Percentiles rank a stretch among this genome's conserved stretches.
Conservation (phyloP, 1,284 basidiomycete genomes). For the Cryptococcus floricola region DNA sequence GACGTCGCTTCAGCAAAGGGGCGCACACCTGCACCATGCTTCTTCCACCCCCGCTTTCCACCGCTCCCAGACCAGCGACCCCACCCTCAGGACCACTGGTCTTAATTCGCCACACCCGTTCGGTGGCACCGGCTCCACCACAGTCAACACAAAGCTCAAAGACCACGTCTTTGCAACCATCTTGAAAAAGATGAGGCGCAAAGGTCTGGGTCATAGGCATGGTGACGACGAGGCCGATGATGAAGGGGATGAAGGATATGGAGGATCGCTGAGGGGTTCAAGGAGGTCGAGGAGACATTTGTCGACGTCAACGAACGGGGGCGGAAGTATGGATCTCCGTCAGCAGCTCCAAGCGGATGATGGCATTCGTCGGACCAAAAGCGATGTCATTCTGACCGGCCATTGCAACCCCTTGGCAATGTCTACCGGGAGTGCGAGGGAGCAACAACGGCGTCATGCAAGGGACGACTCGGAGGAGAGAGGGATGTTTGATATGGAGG, state of each 20-base stretch:
- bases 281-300: constrained; percentile 11
- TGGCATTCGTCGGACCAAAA: constrained; percentile 16
- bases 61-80: constrained; percentile 3
- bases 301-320: constrained; percentile 45
- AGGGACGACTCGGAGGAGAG: constrained; percentile 39
- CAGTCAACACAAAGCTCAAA: constrained; percentile 85
- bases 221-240: constrained; percentile 42
- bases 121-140: constrained; percentile 82
- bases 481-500: constrained; percentile 52
- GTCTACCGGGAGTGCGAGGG: not conserved
- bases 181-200: constrained; percentile 59
- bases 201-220: constrained; percentile 20
- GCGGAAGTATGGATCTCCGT: constrained; percentile 11
- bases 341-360: constrained; percentile 29
- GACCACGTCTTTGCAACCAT: constrained; percentile 89
- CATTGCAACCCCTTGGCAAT: not conserved
- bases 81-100: constrained; percentile 3
- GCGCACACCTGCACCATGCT: constrained; percentile 38
- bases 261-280: constrained; percentile 5
- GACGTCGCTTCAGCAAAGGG: constrained; percentile 10
- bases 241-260: constrained; percentile 21
- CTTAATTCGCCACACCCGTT: constrained; percentile 52
- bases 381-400: constrained; percentile 24
- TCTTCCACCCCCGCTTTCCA: constrained; percentile 36
- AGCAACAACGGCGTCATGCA: constrained; percentile 4